Conservation (phyloP, 768 basidiomycete genomes). For the Lactarius trivialis region DNA sequence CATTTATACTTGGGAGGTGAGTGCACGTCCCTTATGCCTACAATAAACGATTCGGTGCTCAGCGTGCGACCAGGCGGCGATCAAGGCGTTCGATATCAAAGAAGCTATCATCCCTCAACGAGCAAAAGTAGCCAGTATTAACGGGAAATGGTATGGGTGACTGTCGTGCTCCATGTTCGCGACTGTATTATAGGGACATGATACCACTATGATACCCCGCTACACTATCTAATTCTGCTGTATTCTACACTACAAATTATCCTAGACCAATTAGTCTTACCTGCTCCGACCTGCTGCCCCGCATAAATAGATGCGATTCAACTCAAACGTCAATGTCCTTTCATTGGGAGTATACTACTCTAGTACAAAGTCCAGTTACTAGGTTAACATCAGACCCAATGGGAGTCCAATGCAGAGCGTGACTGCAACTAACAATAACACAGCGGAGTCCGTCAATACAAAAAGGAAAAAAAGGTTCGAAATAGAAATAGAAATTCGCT, state of each 20-base stretch:
- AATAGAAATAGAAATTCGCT: neutral
- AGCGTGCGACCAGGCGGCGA: slow-evolving; percentile 59
- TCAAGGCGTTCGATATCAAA: slow-evolving; percentile 76
- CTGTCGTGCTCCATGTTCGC: neutral
- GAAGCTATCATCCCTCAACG: slow-evolving; percentile 73
- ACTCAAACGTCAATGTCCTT: neutral
- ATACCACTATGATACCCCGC: too few relatives aligned
- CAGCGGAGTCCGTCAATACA: neutral
- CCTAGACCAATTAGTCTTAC: neutral
- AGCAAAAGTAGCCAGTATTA: slow-evolving; percentile 47
- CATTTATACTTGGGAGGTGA: slow-evolving; percentile 81
- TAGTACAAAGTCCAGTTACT: neutral
- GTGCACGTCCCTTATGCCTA: slow-evolving; percentile 21
- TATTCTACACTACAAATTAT: neutral
- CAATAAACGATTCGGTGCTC: neutral
- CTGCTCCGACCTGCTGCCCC: neutral
- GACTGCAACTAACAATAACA: neutral
- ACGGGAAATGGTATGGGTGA: slow-evolving; percentile 70
- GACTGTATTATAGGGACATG: neutral
- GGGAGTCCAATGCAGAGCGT: neutral
- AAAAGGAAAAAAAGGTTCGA: neutral
- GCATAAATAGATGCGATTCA: neutral
- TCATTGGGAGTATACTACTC: neutral
- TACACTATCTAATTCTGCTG: neutral
- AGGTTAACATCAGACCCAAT: neutral